Conservation (phyloP, 495 filamentous ascomycete genomes). For the Penicillium cosmopolitanum region DNA sequence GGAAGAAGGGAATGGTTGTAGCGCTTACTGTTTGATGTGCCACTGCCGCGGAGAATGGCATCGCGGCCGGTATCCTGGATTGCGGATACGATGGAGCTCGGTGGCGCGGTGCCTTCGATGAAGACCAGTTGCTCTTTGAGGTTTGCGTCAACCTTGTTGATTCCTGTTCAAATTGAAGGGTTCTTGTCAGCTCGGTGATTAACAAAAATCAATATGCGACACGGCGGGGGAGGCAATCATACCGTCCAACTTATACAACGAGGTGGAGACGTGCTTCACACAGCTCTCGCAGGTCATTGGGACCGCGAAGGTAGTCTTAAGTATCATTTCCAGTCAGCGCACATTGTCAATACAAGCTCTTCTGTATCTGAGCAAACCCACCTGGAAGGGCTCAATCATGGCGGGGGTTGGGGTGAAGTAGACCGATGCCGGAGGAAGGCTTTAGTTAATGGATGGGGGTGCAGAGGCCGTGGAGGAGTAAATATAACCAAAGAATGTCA, state of each 20-base stretch:
- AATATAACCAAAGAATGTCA: neutral
- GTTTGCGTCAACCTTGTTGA: slow-evolving; percentile 52
- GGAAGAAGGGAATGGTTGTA: neutral
- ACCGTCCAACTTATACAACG: slow-evolving; percentile 75
- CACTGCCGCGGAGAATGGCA: slow-evolving; percentile 91
- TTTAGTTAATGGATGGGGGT: neutral
- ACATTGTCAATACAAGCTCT: neutral
- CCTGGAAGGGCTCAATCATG: slow-evolving; percentile 65
- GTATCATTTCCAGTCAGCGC: slow-evolving; percentile 5
- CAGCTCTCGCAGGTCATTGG: slow-evolving; percentile 89
- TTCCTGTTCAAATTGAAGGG: slow-evolving; percentile 32
- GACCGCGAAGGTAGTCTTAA: slow-evolving; percentile 89
- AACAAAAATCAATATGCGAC: neutral
- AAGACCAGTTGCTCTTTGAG: slow-evolving; percentile 53
- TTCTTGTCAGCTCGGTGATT: slow-evolving; percentile 1
- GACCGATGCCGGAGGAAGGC: slow-evolving; percentile 11
- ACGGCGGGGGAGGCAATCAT: slow-evolving; percentile 12
- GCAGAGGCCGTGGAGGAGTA: neutral
- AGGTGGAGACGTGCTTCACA: slow-evolving; percentile 77
- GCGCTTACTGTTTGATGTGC: slow-evolving; percentile 76
- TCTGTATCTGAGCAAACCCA: slow-evolving; percentile 26
- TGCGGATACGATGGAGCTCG: slow-evolving; percentile 83
- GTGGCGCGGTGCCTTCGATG: slow-evolving; percentile 64
- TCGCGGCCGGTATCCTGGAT: slow-evolving; percentile 90
- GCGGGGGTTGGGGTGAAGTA: slow-evolving; percentile 20